Evolutionary conservation across 2,329 filamentous ascomycete genomes (phyloP).

Genomic region (Fusarium sp.): DNA sequence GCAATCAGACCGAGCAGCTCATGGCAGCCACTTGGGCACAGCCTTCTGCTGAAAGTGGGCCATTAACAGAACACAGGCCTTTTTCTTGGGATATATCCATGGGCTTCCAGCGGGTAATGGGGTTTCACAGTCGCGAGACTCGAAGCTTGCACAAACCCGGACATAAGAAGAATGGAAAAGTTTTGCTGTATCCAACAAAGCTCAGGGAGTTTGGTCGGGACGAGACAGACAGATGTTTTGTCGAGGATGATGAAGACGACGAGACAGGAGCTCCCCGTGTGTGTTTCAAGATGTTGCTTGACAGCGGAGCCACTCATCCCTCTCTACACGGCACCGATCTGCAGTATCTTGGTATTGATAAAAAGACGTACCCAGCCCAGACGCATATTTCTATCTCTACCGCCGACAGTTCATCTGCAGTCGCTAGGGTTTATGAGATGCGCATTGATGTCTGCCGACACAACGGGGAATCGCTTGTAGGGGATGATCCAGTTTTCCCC

Average conservation of each 20-base stretch:
- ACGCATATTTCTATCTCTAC: constrained; percentile 30
- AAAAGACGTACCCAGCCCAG: constrained; percentile 35
- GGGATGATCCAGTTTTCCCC: constrained; percentile 38
- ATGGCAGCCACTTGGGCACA: constrained; percentile 44
- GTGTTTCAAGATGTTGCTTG: constrained; percentile 45
- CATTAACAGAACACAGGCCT: constrained; percentile 3
- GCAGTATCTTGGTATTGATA: constrained; percentile 36
- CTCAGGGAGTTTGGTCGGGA: background rate
- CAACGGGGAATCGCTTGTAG: constrained; percentile 42
- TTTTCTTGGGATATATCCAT: constrained; percentile 41
- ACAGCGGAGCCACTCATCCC: constrained; percentile 41
- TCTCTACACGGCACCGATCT: constrained; percentile 37
- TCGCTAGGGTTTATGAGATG: constrained; percentile 38
- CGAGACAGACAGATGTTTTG: constrained; percentile 1
- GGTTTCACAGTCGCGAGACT: constrained; percentile 35
- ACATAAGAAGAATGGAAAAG: constrained; percentile 10
- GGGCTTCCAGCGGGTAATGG: constrained; percentile 40
- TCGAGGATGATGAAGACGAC: constrained; percentile 37
- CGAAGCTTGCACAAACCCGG: background rate
- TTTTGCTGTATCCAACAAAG: constrained; percentile 31
- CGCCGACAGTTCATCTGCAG: constrained; percentile 16
- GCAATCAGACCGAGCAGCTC: constrained; percentile 29
- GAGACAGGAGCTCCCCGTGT: constrained; percentile 25
- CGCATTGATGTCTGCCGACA: constrained; percentile 43
- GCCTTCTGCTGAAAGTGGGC: constrained; percentile 4